Conservation (phyloP, 352 stramenopile species). For the Pythium volutum region DNA sequence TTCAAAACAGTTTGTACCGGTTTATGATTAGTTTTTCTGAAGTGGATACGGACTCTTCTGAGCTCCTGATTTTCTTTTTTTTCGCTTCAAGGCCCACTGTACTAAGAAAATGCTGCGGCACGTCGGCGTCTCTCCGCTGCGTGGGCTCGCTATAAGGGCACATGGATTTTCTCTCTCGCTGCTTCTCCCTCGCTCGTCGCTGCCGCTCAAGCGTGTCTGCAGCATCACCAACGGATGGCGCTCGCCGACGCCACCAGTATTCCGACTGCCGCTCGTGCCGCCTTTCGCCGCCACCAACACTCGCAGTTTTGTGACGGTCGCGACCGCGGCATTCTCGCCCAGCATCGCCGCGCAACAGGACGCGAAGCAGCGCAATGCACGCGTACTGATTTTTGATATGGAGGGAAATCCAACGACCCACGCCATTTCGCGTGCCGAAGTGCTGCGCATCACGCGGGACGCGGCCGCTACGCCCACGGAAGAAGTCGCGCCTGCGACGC, state of each 20-base stretch:
- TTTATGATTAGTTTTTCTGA: not conserved
- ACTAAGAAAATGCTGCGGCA: not conserved
- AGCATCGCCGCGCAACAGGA: not conserved
- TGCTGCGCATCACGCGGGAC: slow-evolving; percentile 57
- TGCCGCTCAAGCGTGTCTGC: not conserved
- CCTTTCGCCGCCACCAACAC: not conserved
- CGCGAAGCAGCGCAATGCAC: slow-evolving; percentile 1
- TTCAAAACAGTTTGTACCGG: not conserved
- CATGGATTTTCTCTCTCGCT: not conserved
- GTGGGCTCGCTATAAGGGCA: too few species aligned
- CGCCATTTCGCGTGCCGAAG: slow-evolving; percentile 50
- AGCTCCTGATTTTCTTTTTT: too few species aligned
- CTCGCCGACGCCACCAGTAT: not conserved
- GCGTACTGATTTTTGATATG: slow-evolving; percentile 50
- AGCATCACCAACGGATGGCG: not conserved
- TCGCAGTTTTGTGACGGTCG: too few species aligned
- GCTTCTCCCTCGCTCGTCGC: not conserved
- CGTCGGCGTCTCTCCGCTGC: not conserved
- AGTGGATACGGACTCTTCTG: too few species aligned
- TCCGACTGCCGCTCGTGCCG: not conserved
- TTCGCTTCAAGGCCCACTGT: not conserved
- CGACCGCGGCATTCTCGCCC: not conserved
- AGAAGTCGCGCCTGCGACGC: too few species aligned
- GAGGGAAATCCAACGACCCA: slow-evolving; percentile 49
- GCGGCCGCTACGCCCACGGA: slow-evolving; percentile 21